Conservation (phyloP, 169 alveolate species). For the Plasmodium inui region DNA sequence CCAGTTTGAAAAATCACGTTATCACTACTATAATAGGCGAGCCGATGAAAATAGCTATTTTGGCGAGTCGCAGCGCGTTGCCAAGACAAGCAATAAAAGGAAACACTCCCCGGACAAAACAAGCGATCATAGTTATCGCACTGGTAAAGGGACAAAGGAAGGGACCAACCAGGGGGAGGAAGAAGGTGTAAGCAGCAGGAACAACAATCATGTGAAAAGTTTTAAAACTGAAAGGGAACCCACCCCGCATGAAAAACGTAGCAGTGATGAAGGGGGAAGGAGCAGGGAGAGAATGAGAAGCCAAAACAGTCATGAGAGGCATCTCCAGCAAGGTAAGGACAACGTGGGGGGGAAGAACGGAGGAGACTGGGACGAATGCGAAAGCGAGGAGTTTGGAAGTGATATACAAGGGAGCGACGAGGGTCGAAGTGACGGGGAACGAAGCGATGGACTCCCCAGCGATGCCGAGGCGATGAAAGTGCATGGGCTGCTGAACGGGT, state of each 20-base stretch:
- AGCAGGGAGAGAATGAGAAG: neutral
- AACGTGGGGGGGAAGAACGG: neutral
- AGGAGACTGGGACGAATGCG: neutral
- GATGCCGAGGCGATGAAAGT: slow-evolving; percentile 28
- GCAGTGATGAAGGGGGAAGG: neutral
- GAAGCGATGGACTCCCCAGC: slow-evolving; percentile 3
- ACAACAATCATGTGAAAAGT: neutral
- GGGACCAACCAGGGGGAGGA: neutral
- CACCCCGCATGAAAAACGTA: neutral
- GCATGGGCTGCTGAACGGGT: slow-evolving; percentile 45
- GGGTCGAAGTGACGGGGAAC: neutral
- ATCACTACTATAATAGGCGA: neutral
- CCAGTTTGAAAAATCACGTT: neutral
- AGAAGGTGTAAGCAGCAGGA: neutral
- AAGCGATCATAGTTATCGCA: neutral
- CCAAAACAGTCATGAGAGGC: neutral
- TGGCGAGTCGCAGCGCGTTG: neutral
- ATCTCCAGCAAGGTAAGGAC: neutral
- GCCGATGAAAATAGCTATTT: neutral
- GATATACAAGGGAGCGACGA: neutral
- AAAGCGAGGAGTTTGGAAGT: neutral
- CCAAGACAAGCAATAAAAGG: neutral
- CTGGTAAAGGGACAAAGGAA: neutral
- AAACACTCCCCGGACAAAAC: neutral
- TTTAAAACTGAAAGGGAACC: neutral